Percentiles rank a stretch among this genome's conserved stretches.
These are phyloP conservation scores for Leishmania gerbilli DNA, from an alignment of 208 protist species.

Conservation along the genomic window DNA sequence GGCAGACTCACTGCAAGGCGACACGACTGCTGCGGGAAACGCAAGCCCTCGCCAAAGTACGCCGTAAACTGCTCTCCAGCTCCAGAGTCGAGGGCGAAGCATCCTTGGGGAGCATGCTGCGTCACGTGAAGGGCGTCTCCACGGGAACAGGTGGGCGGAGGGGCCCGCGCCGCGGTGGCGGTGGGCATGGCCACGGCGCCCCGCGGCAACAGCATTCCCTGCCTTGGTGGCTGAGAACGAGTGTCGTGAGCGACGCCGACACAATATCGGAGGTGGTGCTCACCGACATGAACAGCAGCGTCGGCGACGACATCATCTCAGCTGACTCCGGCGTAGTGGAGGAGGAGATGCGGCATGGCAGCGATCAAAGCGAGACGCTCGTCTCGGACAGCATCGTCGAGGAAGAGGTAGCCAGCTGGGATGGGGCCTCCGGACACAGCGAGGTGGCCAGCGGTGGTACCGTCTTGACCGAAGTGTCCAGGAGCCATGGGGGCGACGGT, in stretches of 20 bases:
- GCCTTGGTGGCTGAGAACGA: background rate
- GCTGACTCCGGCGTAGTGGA: slow-evolving; percentile 17
- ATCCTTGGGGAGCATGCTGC: slow-evolving; percentile 7
- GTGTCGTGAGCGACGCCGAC: background rate
- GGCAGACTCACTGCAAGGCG: slow-evolving; percentile 34
- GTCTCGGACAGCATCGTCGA: slow-evolving; percentile 35
- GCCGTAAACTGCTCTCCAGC: slow-evolving; percentile 11
- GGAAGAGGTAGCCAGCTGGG: slow-evolving; percentile 24
- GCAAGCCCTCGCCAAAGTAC: slow-evolving; percentile 47
- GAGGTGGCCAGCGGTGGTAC: slow-evolving; percentile 6
- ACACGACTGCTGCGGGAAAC: slow-evolving; percentile 50
- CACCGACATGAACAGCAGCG: background rate
- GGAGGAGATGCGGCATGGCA: slow-evolving; percentile 43
- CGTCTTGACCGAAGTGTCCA: background rate
- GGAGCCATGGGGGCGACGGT: background rate
- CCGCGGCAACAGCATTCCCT: background rate
- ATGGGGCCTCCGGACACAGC: background rate
- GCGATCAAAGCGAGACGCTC: slow-evolving; percentile 15
- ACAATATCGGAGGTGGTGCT: background rate
- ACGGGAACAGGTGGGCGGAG: background rate
- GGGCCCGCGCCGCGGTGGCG: background rate
- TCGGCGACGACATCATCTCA: slow-evolving; percentile 18
- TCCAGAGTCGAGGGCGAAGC: background rate
- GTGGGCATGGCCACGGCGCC: background rate
- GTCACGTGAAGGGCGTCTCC: background rate